phyloP scores from a whole-genome alignment of 2,329 filamentous ascomycete genomes.

The Colletotrichum navitas region DNA sequence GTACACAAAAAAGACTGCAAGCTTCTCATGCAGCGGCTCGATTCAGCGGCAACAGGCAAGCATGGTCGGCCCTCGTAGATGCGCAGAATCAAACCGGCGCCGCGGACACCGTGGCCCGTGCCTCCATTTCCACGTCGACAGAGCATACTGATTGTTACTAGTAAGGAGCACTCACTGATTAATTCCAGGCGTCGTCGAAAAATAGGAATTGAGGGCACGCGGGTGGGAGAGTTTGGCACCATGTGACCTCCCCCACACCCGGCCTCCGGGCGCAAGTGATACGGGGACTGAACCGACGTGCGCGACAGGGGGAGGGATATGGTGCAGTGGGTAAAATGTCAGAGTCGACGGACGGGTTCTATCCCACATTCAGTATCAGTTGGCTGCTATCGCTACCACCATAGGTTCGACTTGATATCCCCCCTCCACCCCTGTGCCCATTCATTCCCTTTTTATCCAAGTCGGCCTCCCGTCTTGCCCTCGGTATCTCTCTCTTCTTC shows the following conservation, averaged over 20 bases:
- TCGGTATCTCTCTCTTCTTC: neutral
- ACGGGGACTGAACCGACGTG: neutral
- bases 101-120: neutral
- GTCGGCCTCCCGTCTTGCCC: constrained; percentile 8
- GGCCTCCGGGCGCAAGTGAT: neutral
- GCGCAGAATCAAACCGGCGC: neutral
- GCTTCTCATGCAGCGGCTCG: neutral
- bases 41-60: neutral
- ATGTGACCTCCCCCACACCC: neutral
- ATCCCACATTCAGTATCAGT: neutral
- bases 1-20: neutral
- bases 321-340: neutral
- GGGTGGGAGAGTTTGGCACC: neutral
- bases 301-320: neutral
- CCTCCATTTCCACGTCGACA: neutral
- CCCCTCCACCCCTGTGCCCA: neutral
- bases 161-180: neutral
- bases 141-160: no score
- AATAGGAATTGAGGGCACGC: neutral
- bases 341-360: no score
- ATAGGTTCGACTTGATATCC: neutral
- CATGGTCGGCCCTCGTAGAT: neutral
- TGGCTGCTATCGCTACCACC: neutral
- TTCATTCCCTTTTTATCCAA: neutral
- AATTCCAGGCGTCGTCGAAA: neutral